Percentiles rank a stretch among this genome's conserved stretches.
phyloP scores from a whole-genome alignment of 345 rosid species.

The Erodium maritimum region DNA sequence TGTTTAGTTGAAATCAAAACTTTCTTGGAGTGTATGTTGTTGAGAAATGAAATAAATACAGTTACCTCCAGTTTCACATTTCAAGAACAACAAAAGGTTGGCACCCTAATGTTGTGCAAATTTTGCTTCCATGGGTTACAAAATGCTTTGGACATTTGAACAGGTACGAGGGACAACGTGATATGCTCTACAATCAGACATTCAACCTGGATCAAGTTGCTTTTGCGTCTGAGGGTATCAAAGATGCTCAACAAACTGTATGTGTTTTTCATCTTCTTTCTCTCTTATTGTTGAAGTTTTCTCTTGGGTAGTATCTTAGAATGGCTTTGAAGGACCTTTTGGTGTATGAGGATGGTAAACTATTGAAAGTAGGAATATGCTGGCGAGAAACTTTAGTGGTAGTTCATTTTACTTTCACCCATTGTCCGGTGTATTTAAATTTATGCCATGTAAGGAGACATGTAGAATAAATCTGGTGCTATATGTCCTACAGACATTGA shows the following conservation, averaged over 20 bases:
- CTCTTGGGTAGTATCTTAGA: not conserved
- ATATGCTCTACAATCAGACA: slow-evolving; percentile 93
- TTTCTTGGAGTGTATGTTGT: not conserved
- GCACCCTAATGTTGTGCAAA: not conserved
- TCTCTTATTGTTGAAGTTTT: not conserved
- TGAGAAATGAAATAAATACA: too few relatives aligned
- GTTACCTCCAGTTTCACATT: too few relatives aligned
- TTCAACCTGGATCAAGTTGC: slow-evolving; percentile 99
- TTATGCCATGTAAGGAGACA: too few relatives aligned
- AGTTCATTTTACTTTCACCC: too few relatives aligned
- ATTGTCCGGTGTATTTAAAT: too few relatives aligned
- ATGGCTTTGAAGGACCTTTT: not conserved
- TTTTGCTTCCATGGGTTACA: slow-evolving; percentile 8
- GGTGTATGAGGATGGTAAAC: not conserved
- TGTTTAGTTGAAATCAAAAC: not conserved
- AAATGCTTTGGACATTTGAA: not conserved
- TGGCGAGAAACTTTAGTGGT: too few relatives aligned
- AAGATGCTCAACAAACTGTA: slow-evolving; percentile 99
- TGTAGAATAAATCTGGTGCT: too few relatives aligned
- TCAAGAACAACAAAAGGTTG: too few relatives aligned
- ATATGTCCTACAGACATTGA: too few relatives aligned
- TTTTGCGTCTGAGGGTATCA: slow-evolving; percentile 96
- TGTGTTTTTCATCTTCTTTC: slow-evolving; percentile 9
- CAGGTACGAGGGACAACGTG: slow-evolving; percentile 98
- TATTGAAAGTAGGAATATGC: too few relatives aligned